Evolutionary conservation across 495 filamentous ascomycete genomes (phyloP).

Genomic region (Jackrogersella minutella): DNA sequence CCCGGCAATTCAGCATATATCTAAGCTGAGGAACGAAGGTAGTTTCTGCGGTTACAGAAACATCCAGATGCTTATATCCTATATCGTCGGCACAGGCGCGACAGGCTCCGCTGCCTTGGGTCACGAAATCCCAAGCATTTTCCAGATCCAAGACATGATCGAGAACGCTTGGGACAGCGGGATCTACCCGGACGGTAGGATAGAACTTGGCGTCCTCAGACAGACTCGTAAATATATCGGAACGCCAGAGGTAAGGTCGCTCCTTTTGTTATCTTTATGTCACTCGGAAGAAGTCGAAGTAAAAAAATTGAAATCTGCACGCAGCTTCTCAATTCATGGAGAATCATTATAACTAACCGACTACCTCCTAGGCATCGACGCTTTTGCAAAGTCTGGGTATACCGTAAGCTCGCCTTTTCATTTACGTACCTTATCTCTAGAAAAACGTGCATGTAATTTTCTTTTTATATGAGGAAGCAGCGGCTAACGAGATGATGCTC

Average conservation of each 20-base stretch:
- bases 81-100: slow-evolving; percentile 66
- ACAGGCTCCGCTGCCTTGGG: slow-evolving; percentile 68
- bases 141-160: slow-evolving; percentile 87
- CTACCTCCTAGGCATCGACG: slow-evolving; percentile 71
- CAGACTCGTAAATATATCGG: slow-evolving; percentile 96
- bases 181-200: slow-evolving; percentile 74
- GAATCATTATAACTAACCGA: not conserved
- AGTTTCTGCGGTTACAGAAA: slow-evolving; percentile 98
- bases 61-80: slow-evolving; percentile 92
- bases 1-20: slow-evolving; percentile 77
- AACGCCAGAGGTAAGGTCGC: slow-evolving; percentile 78
- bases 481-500: not conserved
- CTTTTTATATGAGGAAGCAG: not conserved
- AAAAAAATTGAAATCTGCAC: not conserved
- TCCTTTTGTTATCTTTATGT: not conserved
- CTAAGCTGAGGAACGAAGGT: slow-evolving; percentile 78
- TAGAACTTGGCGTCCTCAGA: slow-evolving; percentile 86
- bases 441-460: not conserved
- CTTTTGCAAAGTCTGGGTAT: slow-evolving; percentile 76
- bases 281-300: not conserved
- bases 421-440: not conserved
- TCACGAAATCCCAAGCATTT: slow-evolving; percentile 74
- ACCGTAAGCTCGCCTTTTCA: slow-evolving; percentile 53
- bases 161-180: slow-evolving; percentile 90
- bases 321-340: not conserved